These are phyloP conservation scores for Plicaturopsis crispa DNA, from an alignment of 768 basidiomycete genomes.

Conservation along the genomic window DNA sequence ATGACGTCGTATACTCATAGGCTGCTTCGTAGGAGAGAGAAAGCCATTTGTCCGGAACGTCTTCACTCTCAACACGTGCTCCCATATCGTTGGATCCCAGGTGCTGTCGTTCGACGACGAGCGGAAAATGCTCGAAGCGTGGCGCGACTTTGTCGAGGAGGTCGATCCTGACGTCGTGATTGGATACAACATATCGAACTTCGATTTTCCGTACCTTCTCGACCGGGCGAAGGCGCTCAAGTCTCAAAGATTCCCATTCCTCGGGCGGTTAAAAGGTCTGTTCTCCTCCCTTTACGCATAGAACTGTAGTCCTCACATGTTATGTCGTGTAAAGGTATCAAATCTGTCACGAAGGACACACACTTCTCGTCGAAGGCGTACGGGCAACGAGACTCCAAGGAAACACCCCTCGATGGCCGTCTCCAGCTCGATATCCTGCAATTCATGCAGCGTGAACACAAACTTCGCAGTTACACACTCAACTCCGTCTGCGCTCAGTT, in stretches of 20 bases:
- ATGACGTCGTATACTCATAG: slow-evolving; percentile 2
- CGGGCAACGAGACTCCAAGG: slow-evolving; percentile 94
- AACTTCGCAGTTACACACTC: slow-evolving; percentile 92
- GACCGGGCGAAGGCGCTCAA: slow-evolving; percentile 87
- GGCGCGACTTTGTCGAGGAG: slow-evolving; percentile 83
- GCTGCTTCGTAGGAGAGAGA: slow-evolving; percentile 55
- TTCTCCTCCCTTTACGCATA: neutral
- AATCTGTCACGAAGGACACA: slow-evolving; percentile 80
- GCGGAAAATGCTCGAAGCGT: slow-evolving; percentile 62
- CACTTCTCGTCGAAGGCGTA: slow-evolving; percentile 99
- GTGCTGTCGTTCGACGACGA: slow-evolving; percentile 82
- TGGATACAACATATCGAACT: slow-evolving; percentile 90
- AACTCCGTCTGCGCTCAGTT: slow-evolving; percentile 98
- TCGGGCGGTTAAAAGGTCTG: slow-evolving; percentile 58
- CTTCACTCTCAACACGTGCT: slow-evolving; percentile 91
- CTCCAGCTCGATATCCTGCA: slow-evolving; percentile 94
- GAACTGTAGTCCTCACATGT: slow-evolving; percentile 6
- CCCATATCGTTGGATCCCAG: slow-evolving; percentile 96
- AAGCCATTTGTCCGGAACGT: slow-evolving; percentile 95
- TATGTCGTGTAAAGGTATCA: slow-evolving; percentile 42
- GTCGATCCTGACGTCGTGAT: slow-evolving; percentile 96
- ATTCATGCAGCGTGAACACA: slow-evolving; percentile 98
- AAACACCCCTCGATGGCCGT: slow-evolving; percentile 84
- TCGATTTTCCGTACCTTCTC: slow-evolving; percentile 95
- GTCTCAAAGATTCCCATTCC: slow-evolving; percentile 54